Evolutionary conservation across 306 rosid genomes (phyloP), one percentile per base, ranked within the genome.

Genomic region (Trifolium dubium): DNA sequence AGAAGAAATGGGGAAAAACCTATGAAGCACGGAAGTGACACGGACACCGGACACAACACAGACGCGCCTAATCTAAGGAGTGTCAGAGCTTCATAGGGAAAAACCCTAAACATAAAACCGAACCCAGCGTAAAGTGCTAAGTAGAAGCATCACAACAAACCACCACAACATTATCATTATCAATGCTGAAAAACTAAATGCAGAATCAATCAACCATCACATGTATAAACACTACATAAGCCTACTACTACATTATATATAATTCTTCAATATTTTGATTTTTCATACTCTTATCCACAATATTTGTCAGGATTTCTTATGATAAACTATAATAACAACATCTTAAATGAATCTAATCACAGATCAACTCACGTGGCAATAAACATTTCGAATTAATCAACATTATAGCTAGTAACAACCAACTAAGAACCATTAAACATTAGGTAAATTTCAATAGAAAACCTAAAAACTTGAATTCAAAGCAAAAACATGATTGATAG

Each of bases 41-140:
- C n/a, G n/a, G n/a, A n/a, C n/a, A n/a, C n/a, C n/a, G n/a, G n/a
- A n/a, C n/a, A n/a, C n/a, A n/a, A n/a, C n/a, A n/a, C n/a, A n/a
- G n/a, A n/a, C n/a, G n/a, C n/a, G n/a, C n/a, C n/a, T n/a, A n/a
- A n/a, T n/a, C n/a, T n/a, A n/a, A n/a, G n/a, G n/a, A n/a, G n/a
- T n/a, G n/a, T n/a, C n/a, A n/a, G n/a, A n/a, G n/a, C n/a, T n/a
- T n/a, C n/a, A n/a, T n/a, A n/a, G 6, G n/a, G 29, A 2, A 1
- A 59, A 54, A 51, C 1, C 75, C 19, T 17, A 60, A 32, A 46
- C 55, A 34, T 34, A 76, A 28, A 69, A 71, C 40, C 71, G 56
- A 35, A 32, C n/a, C 10, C 3, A 56, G 50, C 3, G 15, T 47
- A 14, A 68, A 68, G 8, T 23, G 23, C 54, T 18, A 12, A 44